Evolutionary conservation across 192 early-diverging fungal species (phyloP).

Genomic region (Coemansia sp.): DNA sequence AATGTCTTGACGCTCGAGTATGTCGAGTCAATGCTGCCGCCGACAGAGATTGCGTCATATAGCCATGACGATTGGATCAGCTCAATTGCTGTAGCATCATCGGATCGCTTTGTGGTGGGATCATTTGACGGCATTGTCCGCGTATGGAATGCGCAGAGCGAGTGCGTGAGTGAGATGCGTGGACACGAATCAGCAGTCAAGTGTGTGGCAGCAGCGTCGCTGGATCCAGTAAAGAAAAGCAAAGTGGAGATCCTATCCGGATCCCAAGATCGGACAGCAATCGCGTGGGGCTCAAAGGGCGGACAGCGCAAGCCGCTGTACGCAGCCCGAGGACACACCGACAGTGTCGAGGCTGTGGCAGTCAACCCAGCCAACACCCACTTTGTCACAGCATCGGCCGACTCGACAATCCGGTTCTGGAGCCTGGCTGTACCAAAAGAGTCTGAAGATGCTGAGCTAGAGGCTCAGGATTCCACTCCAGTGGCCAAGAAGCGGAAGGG

Average conservation of each 20-base stretch:
- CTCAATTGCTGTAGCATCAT: conserved; percentile 53
- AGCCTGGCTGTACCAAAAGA: conserved; percentile 56
- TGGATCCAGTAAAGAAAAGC: conserved; percentile 39
- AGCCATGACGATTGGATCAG: conserved; percentile 97
- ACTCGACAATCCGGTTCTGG: conserved; percentile 80
- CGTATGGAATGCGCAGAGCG: conserved; percentile 76
- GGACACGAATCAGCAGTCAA: conserved; percentile 77
- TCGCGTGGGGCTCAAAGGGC: conserved; percentile 60
- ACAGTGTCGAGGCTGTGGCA: conserved; percentile 71
- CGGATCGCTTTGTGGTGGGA: conserved; percentile 63
- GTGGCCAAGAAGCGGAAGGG: conserved; percentile 35
- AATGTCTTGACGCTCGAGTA: conserved; percentile 86
- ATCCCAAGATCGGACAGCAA: conserved; percentile 65
- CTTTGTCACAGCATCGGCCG: conserved; percentile 66
- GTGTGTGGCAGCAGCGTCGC: conserved; percentile 59
- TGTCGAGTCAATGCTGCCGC: conserved; percentile 88
- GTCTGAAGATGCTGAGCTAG: conserved; percentile 40
- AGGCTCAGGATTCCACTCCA: conserved; percentile 19
- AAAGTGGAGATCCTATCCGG: conserved; percentile 55
- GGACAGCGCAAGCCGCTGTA: conserved; percentile 55
- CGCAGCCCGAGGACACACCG: conserved; percentile 77
- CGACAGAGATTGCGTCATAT: conserved; percentile 69
- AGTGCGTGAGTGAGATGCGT: conserved; percentile 61
- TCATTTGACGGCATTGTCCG: conserved; percentile 83
- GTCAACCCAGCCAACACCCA: conserved; percentile 55